These are phyloP conservation scores for Pseudopyricularia cyperi DNA, from an alignment of 2,329 filamentous ascomycete genomes.

Conservation along the genomic window DNA sequence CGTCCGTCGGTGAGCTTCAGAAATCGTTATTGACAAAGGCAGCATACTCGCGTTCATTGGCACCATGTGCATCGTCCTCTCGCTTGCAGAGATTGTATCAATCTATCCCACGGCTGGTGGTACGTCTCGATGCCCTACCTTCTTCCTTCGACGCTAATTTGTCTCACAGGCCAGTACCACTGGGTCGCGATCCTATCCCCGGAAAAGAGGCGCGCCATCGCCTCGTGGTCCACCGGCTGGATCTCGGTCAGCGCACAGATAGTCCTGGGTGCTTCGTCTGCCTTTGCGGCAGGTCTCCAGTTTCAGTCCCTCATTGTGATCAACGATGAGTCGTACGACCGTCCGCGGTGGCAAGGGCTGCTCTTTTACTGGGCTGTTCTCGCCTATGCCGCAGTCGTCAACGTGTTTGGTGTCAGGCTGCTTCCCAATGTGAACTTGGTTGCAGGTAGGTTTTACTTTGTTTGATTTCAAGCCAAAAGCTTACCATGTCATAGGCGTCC, in stretches of 20 bases:
- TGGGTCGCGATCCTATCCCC: constrained; percentile 44
- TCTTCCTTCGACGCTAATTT: no score
- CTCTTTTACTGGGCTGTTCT: constrained; percentile 34
- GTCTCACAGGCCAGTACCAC: constrained; percentile 40
- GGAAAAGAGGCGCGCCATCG: constrained; percentile 30
- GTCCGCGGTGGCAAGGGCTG: constrained; percentile 32
- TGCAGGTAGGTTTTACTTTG: no score
- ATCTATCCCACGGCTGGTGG: constrained; percentile 14
- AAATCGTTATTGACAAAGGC: no score
- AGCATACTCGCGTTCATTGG: constrained; percentile 25
- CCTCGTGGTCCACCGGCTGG: constrained; percentile 42
- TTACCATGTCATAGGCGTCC: constrained; percentile 22
- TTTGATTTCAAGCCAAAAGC: no score
- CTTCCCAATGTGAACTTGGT: constrained; percentile 37
- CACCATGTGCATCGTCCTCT: constrained; percentile 19
- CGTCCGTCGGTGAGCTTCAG: no score
- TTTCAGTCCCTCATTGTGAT: constrained; percentile 30
- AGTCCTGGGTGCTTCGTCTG: constrained; percentile 18
- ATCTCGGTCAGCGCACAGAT: constrained; percentile 34
- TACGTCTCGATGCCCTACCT: not conserved
- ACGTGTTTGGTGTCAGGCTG: constrained; percentile 28
- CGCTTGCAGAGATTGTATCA: constrained; percentile 19
- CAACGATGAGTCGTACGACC: constrained; percentile 23
- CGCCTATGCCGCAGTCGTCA: constrained; percentile 32
- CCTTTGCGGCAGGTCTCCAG: constrained; percentile 31